phyloP scores from a whole-genome alignment of 805 yeast species.

The Kockiozyma suomiensis region DNA sequence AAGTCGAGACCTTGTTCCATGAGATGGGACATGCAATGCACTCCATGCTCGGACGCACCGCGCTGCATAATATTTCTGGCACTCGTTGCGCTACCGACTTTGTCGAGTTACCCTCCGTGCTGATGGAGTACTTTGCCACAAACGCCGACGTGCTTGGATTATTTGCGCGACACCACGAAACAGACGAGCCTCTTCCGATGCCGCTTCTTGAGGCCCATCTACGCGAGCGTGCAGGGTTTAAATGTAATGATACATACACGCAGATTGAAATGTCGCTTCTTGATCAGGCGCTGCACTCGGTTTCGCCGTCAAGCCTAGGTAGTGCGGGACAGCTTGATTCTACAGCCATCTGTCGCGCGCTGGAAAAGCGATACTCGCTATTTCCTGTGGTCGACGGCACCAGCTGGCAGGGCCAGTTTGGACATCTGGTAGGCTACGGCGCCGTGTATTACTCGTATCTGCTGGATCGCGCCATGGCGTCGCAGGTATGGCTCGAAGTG shows the following conservation, averaged over 20 bases:
- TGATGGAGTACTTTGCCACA: conserved; percentile 91
- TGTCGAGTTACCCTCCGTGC: conserved; percentile 93
- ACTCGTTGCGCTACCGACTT: conserved; percentile 95
- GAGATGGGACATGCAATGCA: conserved; percentile 99
- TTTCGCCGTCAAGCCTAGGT: conserved; percentile 35
- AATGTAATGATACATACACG: conserved; percentile 74
- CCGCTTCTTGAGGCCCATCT: conserved; percentile 56
- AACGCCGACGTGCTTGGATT: conserved; percentile 72
- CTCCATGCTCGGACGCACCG: conserved; percentile 91
- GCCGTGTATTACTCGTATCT: conserved; percentile 91
- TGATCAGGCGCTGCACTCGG: conserved; percentile 76
- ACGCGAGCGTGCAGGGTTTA: conserved; percentile 54
- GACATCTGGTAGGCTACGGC: conserved; percentile 91
- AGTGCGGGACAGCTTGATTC: conserved; percentile 52
- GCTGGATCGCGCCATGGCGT: conserved; percentile 89
- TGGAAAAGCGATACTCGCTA: conserved; percentile 62
- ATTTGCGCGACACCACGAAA: conserved; percentile 71
- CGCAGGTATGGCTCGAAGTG: conserved; percentile 75
- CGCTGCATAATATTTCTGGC: conserved; percentile 88
- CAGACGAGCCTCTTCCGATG: conserved; percentile 62
- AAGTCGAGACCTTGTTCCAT: conserved; percentile 92
- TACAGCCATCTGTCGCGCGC: conserved; percentile 61
- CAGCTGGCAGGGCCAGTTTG: conserved; percentile 92
- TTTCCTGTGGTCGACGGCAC: conserved; percentile 63
- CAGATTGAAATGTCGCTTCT: conserved; percentile 88